Conservation (phyloP, 2,329 filamentous ascomycete species). For the Aspergillus niger region DNA sequence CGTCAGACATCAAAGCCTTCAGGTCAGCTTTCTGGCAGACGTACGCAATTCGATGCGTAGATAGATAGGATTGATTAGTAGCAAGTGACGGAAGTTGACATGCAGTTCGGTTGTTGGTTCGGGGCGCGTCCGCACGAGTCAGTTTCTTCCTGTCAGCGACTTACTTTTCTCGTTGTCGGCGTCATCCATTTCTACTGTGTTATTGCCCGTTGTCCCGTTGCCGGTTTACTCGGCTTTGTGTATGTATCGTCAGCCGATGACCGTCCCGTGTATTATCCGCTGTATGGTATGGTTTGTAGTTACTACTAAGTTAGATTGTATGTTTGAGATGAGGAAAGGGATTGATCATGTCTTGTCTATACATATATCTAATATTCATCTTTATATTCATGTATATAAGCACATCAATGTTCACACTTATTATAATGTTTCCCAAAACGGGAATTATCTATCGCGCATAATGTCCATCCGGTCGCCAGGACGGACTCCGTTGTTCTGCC, state of each 20-base stretch:
- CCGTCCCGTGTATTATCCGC: neutral
- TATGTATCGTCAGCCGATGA: constrained; percentile 7
- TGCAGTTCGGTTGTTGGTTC: no score
- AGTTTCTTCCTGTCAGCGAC: neutral
- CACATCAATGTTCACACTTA: no score
- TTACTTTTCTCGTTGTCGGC: no score
- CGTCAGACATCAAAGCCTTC: no score
- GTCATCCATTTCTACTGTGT: no score
- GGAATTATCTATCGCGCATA: neutral
- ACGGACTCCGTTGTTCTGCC: constrained; percentile 17
- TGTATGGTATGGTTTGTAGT: neutral
- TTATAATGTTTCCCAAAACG: no score
- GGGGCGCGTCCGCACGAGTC: neutral
- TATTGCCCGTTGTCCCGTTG: neutral
- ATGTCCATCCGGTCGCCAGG: neutral
- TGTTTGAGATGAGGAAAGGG: neutral
- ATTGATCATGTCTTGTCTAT: neutral
- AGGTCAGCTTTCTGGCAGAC: no score
- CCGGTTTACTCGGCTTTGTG: neutral
- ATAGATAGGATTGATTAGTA: no score
- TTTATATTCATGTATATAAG: no score
- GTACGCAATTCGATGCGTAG: no score
- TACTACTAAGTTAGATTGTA: neutral
- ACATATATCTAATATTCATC: neutral
- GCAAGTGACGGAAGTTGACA: no score